phyloP scores from a whole-genome alignment of 2,329 filamentous ascomycete genomes.

The Peltaster fructicola region DNA sequence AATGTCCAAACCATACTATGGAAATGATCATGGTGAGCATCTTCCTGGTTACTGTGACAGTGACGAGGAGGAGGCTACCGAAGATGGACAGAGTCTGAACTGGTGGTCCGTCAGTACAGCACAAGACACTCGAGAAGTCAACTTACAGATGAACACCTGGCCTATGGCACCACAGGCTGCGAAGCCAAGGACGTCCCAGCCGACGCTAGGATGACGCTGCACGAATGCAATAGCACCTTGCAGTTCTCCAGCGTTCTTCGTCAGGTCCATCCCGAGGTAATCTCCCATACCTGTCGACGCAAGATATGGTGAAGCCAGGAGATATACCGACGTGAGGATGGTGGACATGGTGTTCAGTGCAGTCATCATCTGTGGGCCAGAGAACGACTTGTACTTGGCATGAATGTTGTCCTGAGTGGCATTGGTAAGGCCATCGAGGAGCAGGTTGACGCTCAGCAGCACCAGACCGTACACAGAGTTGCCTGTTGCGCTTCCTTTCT shows the following conservation, averaged over 20 bases:
- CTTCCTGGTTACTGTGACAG: slow-evolving; percentile 92
- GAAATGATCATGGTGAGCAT: slow-evolving; percentile 99
- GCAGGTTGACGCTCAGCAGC: slow-evolving; percentile 70
- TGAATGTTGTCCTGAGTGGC: slow-evolving; percentile 95
- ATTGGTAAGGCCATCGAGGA: slow-evolving; percentile 93
- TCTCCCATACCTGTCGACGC: slow-evolving; percentile 36
- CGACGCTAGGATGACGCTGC: slow-evolving; percentile 58
- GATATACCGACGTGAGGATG: slow-evolving; percentile 55
- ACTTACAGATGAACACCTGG: slow-evolving; percentile 73
- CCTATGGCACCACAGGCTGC: slow-evolving; percentile 79
- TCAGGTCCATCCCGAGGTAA: slow-evolving; percentile 23
- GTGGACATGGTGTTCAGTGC: slow-evolving; percentile 85
- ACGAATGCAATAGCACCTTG: slow-evolving; percentile 66
- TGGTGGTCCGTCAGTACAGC: slow-evolving; percentile 4
- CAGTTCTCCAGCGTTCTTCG: slow-evolving; percentile 54
- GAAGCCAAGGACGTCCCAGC: slow-evolving; percentile 79
- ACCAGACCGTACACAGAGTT: slow-evolving; percentile 65
- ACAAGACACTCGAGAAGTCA: slow-evolving; percentile 3
- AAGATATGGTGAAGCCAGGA: slow-evolving; percentile 65
- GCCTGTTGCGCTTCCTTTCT: slow-evolving; percentile 22
- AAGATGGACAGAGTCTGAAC: slow-evolving; percentile 86
- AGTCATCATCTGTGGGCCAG: slow-evolving; percentile 98
- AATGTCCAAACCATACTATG: slow-evolving; percentile 86
- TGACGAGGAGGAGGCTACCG: slow-evolving; percentile 79
- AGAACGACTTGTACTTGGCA: slow-evolving; percentile 54